Percentiles rank a stretch among this genome's conserved stretches.
These are phyloP conservation scores for Uromyces viciae-fabae DNA, from an alignment of 1,284 basidiomycete species.

Conservation along the genomic window DNA sequence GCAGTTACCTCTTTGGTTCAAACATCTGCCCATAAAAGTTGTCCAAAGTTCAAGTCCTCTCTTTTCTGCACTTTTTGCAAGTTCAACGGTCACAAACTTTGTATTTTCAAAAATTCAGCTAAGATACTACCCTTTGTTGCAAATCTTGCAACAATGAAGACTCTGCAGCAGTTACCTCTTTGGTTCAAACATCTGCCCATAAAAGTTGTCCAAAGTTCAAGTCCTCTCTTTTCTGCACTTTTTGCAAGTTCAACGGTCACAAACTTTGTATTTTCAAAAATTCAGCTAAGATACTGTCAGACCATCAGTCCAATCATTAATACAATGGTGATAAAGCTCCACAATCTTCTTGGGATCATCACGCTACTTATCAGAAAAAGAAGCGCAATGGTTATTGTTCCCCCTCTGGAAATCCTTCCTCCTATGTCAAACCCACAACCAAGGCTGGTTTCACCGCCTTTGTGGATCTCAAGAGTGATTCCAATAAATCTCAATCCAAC, in stretches of 20 bases:
- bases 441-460: neutral
- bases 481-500: neutral
- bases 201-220: no score
- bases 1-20: no score
- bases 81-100: no score
- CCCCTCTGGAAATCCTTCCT: neutral
- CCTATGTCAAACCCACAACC: neutral
- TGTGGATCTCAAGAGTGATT: neutral
- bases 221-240: neutral
- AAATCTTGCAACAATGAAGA: no score
- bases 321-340: neutral
- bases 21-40: no score
- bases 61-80: no score
- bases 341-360: neutral
- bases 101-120: no score
- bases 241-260: neutral
- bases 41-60: no score
- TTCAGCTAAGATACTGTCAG: neutral
- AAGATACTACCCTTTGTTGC: no score
- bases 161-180: no score
- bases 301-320: neutral
- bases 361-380: neutral
- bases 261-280: neutral
- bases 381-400: neutral
- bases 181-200: no score